phyloP scores from a whole-genome alignment of 1,139 yeast genomes.

The Candida freyschussii region DNA sequence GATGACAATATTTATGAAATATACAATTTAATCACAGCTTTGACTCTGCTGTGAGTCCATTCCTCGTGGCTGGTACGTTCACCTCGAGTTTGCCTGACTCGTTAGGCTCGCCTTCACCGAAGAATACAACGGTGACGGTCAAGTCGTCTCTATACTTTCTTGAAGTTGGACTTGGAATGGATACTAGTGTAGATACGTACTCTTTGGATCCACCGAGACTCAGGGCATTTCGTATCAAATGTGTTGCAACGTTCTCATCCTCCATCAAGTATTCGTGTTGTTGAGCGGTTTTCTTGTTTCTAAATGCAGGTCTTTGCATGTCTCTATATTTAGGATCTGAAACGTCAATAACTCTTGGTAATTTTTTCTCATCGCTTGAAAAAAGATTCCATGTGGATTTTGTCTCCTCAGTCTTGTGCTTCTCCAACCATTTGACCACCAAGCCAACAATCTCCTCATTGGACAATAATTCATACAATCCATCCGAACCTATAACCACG shows the following conservation, averaged over 20 bases:
- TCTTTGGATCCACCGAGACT: slow-evolving; percentile 86
- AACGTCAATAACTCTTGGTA: slow-evolving; percentile 61
- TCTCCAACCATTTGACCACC: slow-evolving; percentile 92
- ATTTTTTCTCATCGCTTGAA: slow-evolving; percentile 38
- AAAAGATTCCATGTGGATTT: slow-evolving; percentile 22
- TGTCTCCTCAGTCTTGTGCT: slow-evolving; percentile 46
- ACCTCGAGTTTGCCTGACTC: slow-evolving; percentile 36
- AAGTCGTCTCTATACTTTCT: slow-evolving; percentile 92
- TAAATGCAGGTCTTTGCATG: slow-evolving; percentile 52
- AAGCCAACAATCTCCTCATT: slow-evolving; percentile 91
- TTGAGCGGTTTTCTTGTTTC: slow-evolving; percentile 35
- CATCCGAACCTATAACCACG: slow-evolving; percentile 91
- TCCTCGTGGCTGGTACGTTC: slow-evolving; percentile 23
- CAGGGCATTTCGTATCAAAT: slow-evolving; percentile 86
- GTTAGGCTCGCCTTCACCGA: slow-evolving; percentile 49
- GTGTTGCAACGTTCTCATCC: slow-evolving; percentile 89
- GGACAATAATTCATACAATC: slow-evolving; percentile 84
- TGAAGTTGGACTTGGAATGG: slow-evolving; percentile 91
- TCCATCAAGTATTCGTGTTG: slow-evolving; percentile 51
- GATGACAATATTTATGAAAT: background rate
- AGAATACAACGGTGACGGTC: slow-evolving; percentile 93
- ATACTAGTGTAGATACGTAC: slow-evolving; percentile 79
- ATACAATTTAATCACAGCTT: slow-evolving; percentile 6
- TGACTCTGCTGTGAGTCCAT: slow-evolving; percentile 19
- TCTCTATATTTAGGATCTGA: slow-evolving; percentile 52